Percentiles rank a stretch among this genome's conserved stretches.
phyloP scores from a whole-genome alignment of 139 green algal genomes.

The Dunaliella primolecta region DNA sequence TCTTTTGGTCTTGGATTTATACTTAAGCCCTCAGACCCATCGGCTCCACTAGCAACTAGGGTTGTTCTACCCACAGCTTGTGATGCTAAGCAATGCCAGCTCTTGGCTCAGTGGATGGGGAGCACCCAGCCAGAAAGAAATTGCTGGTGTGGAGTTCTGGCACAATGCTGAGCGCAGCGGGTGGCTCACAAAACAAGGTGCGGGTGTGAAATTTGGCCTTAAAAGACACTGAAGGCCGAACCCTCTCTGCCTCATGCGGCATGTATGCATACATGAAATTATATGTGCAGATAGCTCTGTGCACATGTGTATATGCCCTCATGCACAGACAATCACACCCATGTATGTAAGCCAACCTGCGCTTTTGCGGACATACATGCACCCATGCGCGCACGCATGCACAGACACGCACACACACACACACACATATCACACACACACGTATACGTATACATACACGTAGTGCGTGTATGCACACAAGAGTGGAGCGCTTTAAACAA shows the following conservation, averaged over 20 bases:
- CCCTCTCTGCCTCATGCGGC: background rate
- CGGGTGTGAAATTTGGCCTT: background rate
- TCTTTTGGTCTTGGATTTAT: background rate
- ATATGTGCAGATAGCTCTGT: too few relatives aligned
- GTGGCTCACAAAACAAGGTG: conserved; percentile 95
- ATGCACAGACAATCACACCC: background rate
- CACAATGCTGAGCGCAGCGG: conserved; percentile 76
- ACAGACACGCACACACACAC: background rate
- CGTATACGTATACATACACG: background rate
- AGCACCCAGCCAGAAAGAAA: conserved; percentile 31
- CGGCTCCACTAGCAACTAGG: too few relatives aligned
- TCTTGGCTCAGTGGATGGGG: background rate
- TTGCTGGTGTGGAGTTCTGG: conserved; percentile 83
- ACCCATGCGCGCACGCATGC: background rate
- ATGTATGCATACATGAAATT: background rate
- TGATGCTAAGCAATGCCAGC: too few relatives aligned
- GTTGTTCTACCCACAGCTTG: too few relatives aligned
- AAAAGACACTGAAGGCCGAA: background rate
- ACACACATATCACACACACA: conserved; percentile 7
- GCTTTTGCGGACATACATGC: background rate
- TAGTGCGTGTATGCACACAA: too few relatives aligned
- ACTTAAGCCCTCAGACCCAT: background rate
- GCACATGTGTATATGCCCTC: background rate
- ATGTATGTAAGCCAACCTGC: background rate
- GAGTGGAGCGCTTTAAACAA: too few relatives aligned